phyloP scores from a whole-genome alignment of 1,284 basidiomycete genomes.

The Coniferiporia weirii region DNA sequence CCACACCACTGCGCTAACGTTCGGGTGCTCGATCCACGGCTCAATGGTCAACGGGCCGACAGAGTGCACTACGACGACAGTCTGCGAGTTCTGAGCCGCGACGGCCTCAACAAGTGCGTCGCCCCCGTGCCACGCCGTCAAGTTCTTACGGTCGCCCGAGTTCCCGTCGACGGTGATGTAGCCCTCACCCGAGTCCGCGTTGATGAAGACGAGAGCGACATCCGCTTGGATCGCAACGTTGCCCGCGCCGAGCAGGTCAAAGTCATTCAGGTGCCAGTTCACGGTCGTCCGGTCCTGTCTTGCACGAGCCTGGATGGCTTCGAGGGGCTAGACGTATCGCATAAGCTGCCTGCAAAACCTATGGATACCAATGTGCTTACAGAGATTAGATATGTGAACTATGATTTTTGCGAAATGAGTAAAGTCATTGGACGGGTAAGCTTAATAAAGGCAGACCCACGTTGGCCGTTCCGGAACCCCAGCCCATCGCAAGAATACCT shows the following conservation, averaged over 20 bases:
- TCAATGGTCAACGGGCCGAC: slow-evolving; percentile 73
- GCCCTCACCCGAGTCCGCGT: slow-evolving; percentile 69
- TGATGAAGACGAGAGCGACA: slow-evolving; percentile 70
- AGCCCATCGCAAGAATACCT: slow-evolving; percentile 79
- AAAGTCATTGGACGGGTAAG: slow-evolving; percentile 12
- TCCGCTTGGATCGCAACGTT: slow-evolving; percentile 47
- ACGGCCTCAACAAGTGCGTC: slow-evolving; percentile 58
- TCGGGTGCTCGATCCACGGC: slow-evolving; percentile 73
- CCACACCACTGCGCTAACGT: slow-evolving; percentile 67
- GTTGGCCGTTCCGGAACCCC: slow-evolving; percentile 57
- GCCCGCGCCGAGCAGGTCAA: slow-evolving; percentile 46
- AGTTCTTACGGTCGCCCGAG: slow-evolving; percentile 72
- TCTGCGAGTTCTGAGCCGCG: slow-evolving; percentile 65
- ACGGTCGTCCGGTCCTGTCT: slow-evolving; percentile 56
- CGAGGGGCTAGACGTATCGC: slow-evolving; percentile 43
- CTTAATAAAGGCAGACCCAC: neutral
- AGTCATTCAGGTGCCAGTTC: slow-evolving; percentile 64
- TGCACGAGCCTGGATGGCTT: slow-evolving; percentile 64
- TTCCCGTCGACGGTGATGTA: slow-evolving; percentile 77
- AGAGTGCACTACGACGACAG: slow-evolving; percentile 76
- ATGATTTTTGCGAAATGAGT: slow-evolving; percentile 36
- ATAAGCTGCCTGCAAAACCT: neutral
- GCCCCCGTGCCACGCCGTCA: slow-evolving; percentile 77
- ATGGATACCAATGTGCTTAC: slow-evolving; percentile 27
- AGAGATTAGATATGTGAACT: slow-evolving; percentile 56